These are phyloP conservation scores for Fusarium nurragi DNA, from an alignment of 2,329 filamentous ascomycete genomes.

Conservation along the genomic window DNA sequence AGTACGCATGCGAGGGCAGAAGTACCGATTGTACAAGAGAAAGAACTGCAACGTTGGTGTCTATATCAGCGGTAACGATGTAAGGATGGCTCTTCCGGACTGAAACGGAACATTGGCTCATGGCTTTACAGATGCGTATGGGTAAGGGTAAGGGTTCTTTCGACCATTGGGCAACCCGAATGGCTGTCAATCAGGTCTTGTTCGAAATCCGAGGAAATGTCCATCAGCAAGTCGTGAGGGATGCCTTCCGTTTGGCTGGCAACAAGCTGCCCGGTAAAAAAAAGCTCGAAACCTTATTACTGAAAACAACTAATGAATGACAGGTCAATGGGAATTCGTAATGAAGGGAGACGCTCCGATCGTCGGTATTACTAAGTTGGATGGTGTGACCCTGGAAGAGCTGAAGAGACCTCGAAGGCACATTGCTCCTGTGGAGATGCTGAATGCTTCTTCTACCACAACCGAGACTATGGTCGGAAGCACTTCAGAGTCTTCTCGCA, in stretches of 20 bases:
- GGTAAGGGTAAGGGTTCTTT: conserved; percentile 98
- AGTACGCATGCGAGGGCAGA: conserved; percentile 85
- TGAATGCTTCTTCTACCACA: conserved; percentile 49
- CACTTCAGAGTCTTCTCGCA: conserved; percentile 48
- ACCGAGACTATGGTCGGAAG: conserved; percentile 48
- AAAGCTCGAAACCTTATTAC: neutral
- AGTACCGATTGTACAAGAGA: conserved; percentile 91
- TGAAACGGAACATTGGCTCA: conserved; percentile 27
- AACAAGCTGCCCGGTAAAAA: conserved; percentile 91
- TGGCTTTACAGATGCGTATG: conserved; percentile 78
- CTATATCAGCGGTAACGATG: conserved; percentile 93
- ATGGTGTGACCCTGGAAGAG: conserved; percentile 83
- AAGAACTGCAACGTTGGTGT: conserved; percentile 94
- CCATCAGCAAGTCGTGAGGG: conserved; percentile 92
- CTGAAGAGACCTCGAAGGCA: conserved; percentile 82
- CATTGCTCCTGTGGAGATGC: conserved; percentile 58
- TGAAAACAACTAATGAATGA: conserved; percentile 32
- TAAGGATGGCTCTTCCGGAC: conserved; percentile 49
- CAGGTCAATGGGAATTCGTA: conserved; percentile 90
- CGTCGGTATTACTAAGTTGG: conserved; percentile 91
- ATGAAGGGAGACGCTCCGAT: conserved; percentile 89
- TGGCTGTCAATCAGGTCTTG: conserved; percentile 89
- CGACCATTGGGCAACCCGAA: conserved; percentile 92
- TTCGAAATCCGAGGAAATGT: conserved; percentile 92
- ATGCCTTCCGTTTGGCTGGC: conserved; percentile 92